Base-by-base conservation (phyloP, 2,329 filamentous ascomycete species). In the Botryosphaeria dothidea region DNA sequence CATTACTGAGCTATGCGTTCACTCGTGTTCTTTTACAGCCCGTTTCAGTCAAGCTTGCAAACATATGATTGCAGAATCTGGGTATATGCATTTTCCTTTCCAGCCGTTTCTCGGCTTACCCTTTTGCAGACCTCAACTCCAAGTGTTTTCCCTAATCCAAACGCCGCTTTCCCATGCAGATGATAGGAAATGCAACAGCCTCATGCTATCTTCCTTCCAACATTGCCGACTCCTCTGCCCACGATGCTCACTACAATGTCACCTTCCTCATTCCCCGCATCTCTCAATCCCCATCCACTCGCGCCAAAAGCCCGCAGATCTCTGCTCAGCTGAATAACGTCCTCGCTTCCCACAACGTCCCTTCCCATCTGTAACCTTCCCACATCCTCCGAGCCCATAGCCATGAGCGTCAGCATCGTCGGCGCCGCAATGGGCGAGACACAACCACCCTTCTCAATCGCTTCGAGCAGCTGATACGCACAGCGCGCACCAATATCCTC, bases 341-440 rank as follows among this genome's bases (percentile, higher is more conserved):
- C 90, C 74, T 97, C 92, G 2, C 89, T 90, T 0, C 88, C 93
- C 51, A 98, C 79, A 0, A 97, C 88, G 52, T 94, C 91, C 71
- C 88, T 89, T 34, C 93, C 92, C 66, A 99, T 75, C 68, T 92
- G 87, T 69, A 99, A 77, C 66, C 95, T 86, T 4, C 95, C 95
- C 15, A 99, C 93, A 77, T 99, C 95, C 75, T 98, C 95, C 0
- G 91, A 92, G 0, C 95, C 95, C 95, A 99, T 98, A 36, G 93
- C 92, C 95, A 99, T 99, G 68, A 99, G 82, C 19, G 89, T 91
- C 62, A 99, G 78, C 68, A 97, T 85, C 0, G 90, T 94, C 3
- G 87, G 83, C 4, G 89, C 88, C 2, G 92, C 91, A 3, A 90
- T 85, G 15, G 83, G 84, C 62, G 88, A 90, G 3, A 92, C 91